These are phyloP conservation scores for Cladorrhinum sp. DNA, from an alignment of 2,329 filamentous ascomycete genomes.

Conservation along the genomic window DNA sequence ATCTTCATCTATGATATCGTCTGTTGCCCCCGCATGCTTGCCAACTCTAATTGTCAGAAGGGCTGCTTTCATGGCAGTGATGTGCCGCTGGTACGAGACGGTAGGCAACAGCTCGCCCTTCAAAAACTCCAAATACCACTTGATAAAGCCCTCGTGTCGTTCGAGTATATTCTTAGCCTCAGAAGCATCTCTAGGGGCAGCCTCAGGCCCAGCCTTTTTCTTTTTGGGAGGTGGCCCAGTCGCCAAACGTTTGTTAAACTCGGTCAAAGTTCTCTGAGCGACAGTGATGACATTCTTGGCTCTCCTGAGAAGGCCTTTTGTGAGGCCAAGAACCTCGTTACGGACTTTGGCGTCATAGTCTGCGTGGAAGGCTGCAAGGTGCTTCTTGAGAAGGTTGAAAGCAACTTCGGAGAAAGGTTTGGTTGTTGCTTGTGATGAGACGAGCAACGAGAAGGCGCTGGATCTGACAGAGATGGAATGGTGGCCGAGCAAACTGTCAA, in stretches of 20 bases:
- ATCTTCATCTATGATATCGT: slow-evolving; percentile 28
- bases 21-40: slow-evolving; percentile 42
- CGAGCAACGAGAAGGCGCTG: slow-evolving; percentile 76
- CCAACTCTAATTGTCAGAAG: slow-evolving; percentile 66
- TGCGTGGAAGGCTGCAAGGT: slow-evolving; percentile 70
- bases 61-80: slow-evolving; percentile 72
- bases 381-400: slow-evolving; percentile 60
- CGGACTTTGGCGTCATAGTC: slow-evolving; percentile 85
- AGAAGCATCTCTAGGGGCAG: slow-evolving; percentile 17
- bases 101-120: slow-evolving; percentile 72
- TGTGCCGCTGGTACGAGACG: slow-evolving; percentile 86
- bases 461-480: slow-evolving; percentile 66
- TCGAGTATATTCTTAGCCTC: slow-evolving; percentile 36
- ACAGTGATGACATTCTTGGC: slow-evolving; percentile 64
- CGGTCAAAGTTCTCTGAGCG: slow-evolving; percentile 45
- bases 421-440: slow-evolving; percentile 71
- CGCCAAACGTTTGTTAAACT: slow-evolving; percentile 27
- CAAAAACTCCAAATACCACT: slow-evolving; percentile 72
- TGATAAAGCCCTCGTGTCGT: slow-evolving; percentile 63
- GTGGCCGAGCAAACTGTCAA: slow-evolving; percentile 54
- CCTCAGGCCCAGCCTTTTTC: slow-evolving; percentile 25
- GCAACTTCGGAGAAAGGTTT: slow-evolving; percentile 64
- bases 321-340: slow-evolving; percentile 72
- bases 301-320: slow-evolving; percentile 73
- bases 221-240: slow-evolving; percentile 18